Base-by-base conservation (phyloP, 139 green algal genomes). In the Chlorella sp. region DNA sequence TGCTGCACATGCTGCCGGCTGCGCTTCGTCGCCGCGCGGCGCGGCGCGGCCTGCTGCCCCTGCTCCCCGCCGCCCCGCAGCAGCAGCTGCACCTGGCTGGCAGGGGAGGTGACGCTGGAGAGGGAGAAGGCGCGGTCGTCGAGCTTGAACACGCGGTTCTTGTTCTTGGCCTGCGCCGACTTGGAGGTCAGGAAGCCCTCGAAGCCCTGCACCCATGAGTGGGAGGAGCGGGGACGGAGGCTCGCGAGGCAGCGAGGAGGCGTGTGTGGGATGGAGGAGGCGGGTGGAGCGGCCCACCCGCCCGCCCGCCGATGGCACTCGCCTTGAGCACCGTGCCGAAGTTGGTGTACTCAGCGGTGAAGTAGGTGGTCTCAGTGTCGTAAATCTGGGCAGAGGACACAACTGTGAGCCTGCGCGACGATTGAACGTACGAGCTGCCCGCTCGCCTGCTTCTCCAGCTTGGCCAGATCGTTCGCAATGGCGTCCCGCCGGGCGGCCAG, bases 61-160 rank as follows among this genome's bases (percentile, higher is more conserved):
- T n/a, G n/a, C n/a, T n/a, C n/a, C n/a, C n/a, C n/a, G n/a, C n/a
- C n/a, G n/a, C n/a, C n/a, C n/a, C n/a, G n/a, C n/a, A n/a, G n/a
- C n/a, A n/a, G n/a, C n/a, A n/a, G n/a, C n/a, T n/a, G n/a, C n/a
- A n/a, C n/a, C n/a, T n/a, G n/a, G n/a, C n/a, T n/a, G n/a, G 88
- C 87, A 14, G 87, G 86, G 0, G 88, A 94, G 3, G 75, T 89
- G 19, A 81, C 83, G 43, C 83, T 91, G n/a, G 86, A 94, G 8
- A 95, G 74, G 79, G 82, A 91, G 83, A 95, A 93, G 1, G 86
- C 65, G 5, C 87, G 76, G 46, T 95, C 91, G 48, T 95, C 90
- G 3, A 89, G 66, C 75, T 87, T 90, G 68, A 87, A 91, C 7
- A 69, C 73, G 2, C 90, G 82, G n/a, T 73, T 72, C 42, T 84